These are phyloP conservation scores for Psilocybe tampanensis DNA, from an alignment of 768 basidiomycete species.

Conservation along the genomic window DNA sequence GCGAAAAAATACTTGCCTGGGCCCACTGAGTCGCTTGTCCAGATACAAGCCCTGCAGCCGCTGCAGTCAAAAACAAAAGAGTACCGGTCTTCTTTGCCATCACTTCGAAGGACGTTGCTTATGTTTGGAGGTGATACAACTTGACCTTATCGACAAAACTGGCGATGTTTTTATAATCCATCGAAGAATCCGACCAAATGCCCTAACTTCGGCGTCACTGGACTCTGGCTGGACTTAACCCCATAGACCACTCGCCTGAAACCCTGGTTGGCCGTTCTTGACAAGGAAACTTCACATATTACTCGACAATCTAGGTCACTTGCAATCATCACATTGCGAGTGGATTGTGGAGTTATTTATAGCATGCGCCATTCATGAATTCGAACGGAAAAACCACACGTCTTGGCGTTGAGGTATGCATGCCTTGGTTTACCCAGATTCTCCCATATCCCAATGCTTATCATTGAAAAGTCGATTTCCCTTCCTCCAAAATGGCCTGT, in stretches of 20 bases:
- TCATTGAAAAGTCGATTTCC: too few species aligned
- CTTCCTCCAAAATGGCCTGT: too few species aligned
- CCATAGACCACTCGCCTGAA: background rate
- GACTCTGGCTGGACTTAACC: background rate
- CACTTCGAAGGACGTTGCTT: background rate
- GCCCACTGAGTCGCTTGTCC: constrained; percentile 32
- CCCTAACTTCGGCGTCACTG: constrained; percentile 35
- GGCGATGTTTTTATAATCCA: constrained; percentile 11
- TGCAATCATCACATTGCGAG: too few species aligned
- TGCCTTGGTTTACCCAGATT: too few species aligned
- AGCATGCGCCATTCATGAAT: too few species aligned
- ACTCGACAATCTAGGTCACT: too few species aligned
- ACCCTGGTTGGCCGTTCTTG: too few species aligned
- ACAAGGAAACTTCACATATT: too few species aligned
- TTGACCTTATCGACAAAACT: constrained; percentile 1
- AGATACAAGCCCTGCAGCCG: constrained; percentile 10
- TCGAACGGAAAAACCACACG: too few species aligned
- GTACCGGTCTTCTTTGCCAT: constrained; percentile 17
- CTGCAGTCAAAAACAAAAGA: constrained; percentile 7
- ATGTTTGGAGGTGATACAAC: background rate
- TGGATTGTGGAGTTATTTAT: too few species aligned
- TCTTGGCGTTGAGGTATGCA: too few species aligned
- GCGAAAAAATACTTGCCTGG: constrained; percentile 28
- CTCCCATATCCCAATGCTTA: too few species aligned
- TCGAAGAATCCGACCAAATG: constrained; percentile 34